These are phyloP conservation scores for Ochetophila trinervis DNA, from an alignment of 306 rosid genomes.

Conservation along the genomic window DNA sequence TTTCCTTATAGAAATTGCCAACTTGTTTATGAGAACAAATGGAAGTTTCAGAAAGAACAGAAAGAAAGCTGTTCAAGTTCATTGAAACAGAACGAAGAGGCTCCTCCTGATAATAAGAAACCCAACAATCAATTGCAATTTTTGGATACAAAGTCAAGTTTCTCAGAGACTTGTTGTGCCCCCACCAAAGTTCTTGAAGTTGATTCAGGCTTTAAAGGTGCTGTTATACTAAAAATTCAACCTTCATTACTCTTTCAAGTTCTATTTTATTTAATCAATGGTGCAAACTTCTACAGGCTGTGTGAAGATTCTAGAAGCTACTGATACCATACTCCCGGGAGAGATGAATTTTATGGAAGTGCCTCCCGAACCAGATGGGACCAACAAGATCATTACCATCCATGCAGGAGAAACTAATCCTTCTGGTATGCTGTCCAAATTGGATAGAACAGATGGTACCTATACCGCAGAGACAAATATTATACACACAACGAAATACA, in stretches of 20 bases:
- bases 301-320: conserved; percentile 16
- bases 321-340: conserved; percentile 8
- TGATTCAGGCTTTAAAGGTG: conserved; percentile 46
- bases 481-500: conserved; percentile 2
- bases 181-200: conserved; percentile 17
- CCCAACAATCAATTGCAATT: conserved; percentile 18
- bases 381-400: background rate
- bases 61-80: conserved; percentile 21
- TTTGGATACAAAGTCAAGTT: conserved; percentile 20
- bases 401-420: conserved; percentile 2
- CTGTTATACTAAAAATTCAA: conserved; percentile 12
- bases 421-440: background rate
- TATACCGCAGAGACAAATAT: conserved; percentile 6
- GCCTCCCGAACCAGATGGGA: conserved; percentile 31
- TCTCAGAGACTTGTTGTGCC: conserved; percentile 21
- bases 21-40: conserved; percentile 28
- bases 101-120: conserved; percentile 21
- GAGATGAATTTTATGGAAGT: conserved; percentile 24
- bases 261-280: conserved; percentile 13
- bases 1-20: conserved; percentile 27
- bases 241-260: conserved; percentile 17
- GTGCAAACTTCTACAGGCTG: conserved; percentile 24
- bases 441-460: conserved; percentile 3
- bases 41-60: conserved; percentile 38
- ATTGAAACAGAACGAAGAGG: conserved; percentile 26